Evolutionary conservation across 2,329 filamentous ascomycete species (phyloP), one percentile per base, ranked within the genome.

Genomic region (Calycina marina): DNA sequence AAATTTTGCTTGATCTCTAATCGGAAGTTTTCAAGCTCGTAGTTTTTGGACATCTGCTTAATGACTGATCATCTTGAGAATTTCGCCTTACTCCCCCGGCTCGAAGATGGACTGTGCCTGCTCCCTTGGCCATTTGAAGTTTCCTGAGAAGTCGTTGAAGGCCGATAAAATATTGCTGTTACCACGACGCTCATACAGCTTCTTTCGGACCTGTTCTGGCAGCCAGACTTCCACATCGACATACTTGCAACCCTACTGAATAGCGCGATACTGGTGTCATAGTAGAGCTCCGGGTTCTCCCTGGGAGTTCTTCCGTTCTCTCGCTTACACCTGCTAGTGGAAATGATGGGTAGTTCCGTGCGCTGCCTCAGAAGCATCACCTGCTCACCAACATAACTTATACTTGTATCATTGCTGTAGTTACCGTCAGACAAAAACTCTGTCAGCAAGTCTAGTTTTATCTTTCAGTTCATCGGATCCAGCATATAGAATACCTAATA

Each of bases 1-100:
- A 78, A 76, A 40, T 77, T 72, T 17, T 68, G 61, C 47, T 73
- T 73, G 51, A 90, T 76, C 42, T 74, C 68, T 8, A 80, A 84
- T 17, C 83, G 75, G 57, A 93, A 92, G 55, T 86, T 86, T 54
- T 92, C 84, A 18, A 92, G 67, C 57, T 92, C 82, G 50, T 92
- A 90, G 55, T 92, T 90, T 46, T 86, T 82, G 49, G 85, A 82
- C 51, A 80, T 75, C 25, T 78, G 77, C 50, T 74, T 77, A 49
- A 84, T 81, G 49, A 86, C 77, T 75, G 47, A 90, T 90, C 80
- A 92, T 90, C 60, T 90, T 92, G 49, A 92, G 76, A 36, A 92
- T 82, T 52, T 92, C 82, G 28, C 79, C 78, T 44, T 85, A 84
- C 37, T 72, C 70, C 28, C 70, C 69, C 6, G 78, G 82, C 43